Evolutionary conservation across 2,329 filamentous ascomycete species (phyloP).

Genomic region (Blastomyces gilchristii): DNA sequence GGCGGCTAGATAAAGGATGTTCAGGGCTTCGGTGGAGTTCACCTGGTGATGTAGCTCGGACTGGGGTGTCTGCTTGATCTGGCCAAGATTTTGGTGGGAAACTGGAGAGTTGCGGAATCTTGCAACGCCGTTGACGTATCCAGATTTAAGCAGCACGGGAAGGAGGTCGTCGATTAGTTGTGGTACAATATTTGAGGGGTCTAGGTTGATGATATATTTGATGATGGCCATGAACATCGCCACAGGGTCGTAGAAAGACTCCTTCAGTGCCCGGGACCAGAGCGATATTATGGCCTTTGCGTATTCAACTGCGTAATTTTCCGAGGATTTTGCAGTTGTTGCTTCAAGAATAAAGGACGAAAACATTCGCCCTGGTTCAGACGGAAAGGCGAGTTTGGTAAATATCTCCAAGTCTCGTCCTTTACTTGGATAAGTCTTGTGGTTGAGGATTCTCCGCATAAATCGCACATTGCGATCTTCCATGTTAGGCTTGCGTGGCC

Average conservation of each 20-base stretch:
- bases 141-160: slow-evolving; percentile 33
- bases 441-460: slow-evolving; percentile 47
- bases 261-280: slow-evolving; percentile 47
- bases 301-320: slow-evolving; percentile 41
- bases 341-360: slow-evolving; percentile 47
- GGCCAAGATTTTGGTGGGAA: slow-evolving; percentile 31
- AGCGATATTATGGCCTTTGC: slow-evolving; percentile 42
- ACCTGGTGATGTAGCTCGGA: slow-evolving; percentile 39
- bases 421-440: slow-evolving; percentile 40
- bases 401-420: slow-evolving; percentile 47
- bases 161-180: slow-evolving; percentile 31
- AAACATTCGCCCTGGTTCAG: slow-evolving; percentile 38
- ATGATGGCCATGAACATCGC: slow-evolving; percentile 34
- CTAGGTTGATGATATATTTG: slow-evolving; percentile 32
- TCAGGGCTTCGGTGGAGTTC: slow-evolving; percentile 45
- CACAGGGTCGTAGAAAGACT: slow-evolving; percentile 40
- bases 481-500: slow-evolving; percentile 19
- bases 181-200: slow-evolving; percentile 28
- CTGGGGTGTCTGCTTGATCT: slow-evolving; percentile 32
- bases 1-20: slow-evolving; percentile 45
- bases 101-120: slow-evolving; percentile 38
- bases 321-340: slow-evolving; percentile 34
- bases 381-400: slow-evolving; percentile 44
- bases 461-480: slow-evolving; percentile 28
- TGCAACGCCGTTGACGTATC: slow-evolving; percentile 47